phyloP scores from a whole-genome alignment of 306 rosid genomes.

The Alnus rubra region DNA sequence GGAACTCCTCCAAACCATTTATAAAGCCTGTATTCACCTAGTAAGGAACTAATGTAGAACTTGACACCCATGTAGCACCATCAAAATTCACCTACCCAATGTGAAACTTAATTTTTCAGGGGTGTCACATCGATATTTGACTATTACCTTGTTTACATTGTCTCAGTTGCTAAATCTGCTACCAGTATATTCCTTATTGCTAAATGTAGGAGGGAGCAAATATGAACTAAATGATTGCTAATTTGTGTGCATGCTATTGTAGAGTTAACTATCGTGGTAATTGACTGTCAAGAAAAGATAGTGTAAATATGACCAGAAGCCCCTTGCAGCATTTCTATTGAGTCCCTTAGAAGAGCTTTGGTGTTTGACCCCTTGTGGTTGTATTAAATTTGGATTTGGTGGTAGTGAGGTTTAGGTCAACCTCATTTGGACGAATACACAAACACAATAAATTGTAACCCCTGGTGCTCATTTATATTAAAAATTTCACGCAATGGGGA shows the following conservation, averaged over 20 bases:
- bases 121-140: not conserved
- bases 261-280: not conserved
- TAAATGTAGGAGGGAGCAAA: constrained; percentile 3
- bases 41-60: no score
- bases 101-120: no score
- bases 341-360: not conserved
- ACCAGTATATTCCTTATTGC: not conserved
- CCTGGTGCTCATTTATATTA: not conserved
- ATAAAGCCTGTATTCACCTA: no score
- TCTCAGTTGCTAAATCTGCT: not conserved
- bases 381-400: not conserved
- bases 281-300: not conserved
- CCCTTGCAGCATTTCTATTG: not conserved
- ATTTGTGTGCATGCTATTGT: not conserved
- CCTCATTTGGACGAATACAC: not conserved
- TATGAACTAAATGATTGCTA: not conserved
- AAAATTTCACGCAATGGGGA: not conserved
- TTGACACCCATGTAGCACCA: no score
- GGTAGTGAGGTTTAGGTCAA: not conserved
- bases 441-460: not conserved
- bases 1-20: no score
- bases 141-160: not conserved
- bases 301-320: not conserved
- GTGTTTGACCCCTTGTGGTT: no score
- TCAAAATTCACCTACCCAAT: no score